These are phyloP conservation scores for Chlamydomonas urium DNA, from an alignment of 139 green algal species.

Conservation along the genomic window DNA sequence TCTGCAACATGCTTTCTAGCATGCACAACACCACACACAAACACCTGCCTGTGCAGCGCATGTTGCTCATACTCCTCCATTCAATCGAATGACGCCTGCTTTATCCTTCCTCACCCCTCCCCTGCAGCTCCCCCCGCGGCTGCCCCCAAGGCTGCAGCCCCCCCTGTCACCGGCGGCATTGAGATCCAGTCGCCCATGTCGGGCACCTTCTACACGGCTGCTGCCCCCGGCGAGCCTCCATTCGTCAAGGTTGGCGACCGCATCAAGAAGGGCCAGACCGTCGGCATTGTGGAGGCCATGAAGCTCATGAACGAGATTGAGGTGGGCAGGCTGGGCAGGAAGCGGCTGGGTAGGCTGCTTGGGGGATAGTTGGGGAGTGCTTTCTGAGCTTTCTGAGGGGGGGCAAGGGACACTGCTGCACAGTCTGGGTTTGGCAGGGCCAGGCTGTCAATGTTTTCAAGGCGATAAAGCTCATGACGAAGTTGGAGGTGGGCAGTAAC, in stretches of 20 bases:
- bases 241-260: slow-evolving; percentile 89
- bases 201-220: slow-evolving; percentile 59
- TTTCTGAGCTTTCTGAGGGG: too few relatives aligned
- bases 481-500: too few relatives aligned
- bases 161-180: slow-evolving; percentile 43
- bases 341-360: background rate
- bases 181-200: slow-evolving; percentile 60
- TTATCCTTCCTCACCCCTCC: background rate
- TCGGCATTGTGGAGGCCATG: slow-evolving; percentile 98
- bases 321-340: slow-evolving; percentile 31
- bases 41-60: background rate
- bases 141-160: slow-evolving; percentile 49
- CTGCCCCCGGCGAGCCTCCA: slow-evolving; percentile 84
- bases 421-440: too few relatives aligned
- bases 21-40: background rate
- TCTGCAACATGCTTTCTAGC: background rate
- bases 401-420: too few relatives aligned
- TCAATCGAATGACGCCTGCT: background rate
- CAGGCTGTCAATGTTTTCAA: too few relatives aligned
- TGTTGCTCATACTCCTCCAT: background rate
- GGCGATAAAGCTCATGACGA: too few relatives aligned
- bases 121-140: slow-evolving; percentile 39
- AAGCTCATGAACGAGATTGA: slow-evolving; percentile 99
- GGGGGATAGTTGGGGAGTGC: background rate
- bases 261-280: slow-evolving; percentile 89